Percentiles rank a stretch among this genome's conserved stretches.
Conservation (phyloP, 345 rosid species). For the Bruguiera gymnorhiza region DNA sequence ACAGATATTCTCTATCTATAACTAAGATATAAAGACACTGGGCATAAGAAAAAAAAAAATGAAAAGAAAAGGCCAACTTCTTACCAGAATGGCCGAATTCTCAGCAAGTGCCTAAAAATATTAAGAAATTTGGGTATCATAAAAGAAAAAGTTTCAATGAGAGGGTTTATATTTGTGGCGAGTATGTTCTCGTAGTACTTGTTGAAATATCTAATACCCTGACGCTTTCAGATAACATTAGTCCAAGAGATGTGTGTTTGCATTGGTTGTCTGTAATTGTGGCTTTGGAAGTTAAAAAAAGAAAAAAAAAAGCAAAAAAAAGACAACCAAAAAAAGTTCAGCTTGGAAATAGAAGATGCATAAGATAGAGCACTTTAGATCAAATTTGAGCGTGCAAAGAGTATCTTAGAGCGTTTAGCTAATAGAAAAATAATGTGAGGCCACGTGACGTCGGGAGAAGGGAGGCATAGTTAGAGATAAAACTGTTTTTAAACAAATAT, state of each 20-base stretch:
- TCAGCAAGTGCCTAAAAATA: too few species aligned
- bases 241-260: background rate
- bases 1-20: too few species aligned
- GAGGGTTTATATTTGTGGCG: too few species aligned
- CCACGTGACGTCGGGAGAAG: background rate
- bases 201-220: background rate
- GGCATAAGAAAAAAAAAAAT: too few species aligned
- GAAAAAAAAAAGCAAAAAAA: background rate
- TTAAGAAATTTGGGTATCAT: too few species aligned
- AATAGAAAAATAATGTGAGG: background rate
- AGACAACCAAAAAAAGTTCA: slow-evolving; percentile 17
- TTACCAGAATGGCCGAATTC: too few species aligned
- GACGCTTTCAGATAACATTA: background rate
- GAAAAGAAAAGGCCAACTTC: too few species aligned
- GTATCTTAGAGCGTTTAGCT: background rate
- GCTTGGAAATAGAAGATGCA: background rate
- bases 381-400: slow-evolving; percentile 18
- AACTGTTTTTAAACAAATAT: background rate
- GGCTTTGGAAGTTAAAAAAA: background rate
- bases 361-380: slow-evolving; percentile 1
- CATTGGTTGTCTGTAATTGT: background rate
- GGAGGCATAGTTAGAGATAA: background rate
- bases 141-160: too few species aligned
- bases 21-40: too few species aligned
- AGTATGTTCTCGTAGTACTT: too few species aligned